Percentiles rank a stretch among this genome's conserved stretches.
Conservation (phyloP, 2,329 filamentous ascomycete species). For the Fusarium ambrosium region DNA sequence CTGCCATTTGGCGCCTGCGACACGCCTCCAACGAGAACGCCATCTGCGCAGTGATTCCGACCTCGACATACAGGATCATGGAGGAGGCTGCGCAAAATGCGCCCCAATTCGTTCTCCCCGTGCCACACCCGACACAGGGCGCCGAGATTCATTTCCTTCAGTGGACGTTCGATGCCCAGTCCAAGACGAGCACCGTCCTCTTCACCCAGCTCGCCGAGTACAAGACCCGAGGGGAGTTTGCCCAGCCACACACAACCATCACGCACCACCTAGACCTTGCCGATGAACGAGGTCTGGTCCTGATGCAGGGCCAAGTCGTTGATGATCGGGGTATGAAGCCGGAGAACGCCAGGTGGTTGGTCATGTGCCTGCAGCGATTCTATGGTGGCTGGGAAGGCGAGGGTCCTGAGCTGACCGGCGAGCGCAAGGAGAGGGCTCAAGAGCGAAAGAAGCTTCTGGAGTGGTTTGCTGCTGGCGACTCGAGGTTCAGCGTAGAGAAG, state of each 20-base stretch:
- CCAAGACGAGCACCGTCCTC: constrained; percentile 79
- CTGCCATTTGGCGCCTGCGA: constrained; percentile 89
- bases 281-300: constrained; percentile 79
- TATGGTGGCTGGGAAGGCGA: constrained; percentile 76
- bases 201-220: constrained; percentile 96
- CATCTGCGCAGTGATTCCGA: constrained; percentile 86
- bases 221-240: constrained; percentile 90
- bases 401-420: constrained; percentile 51
- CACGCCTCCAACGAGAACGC: constrained; percentile 80
- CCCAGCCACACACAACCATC: constrained; percentile 91
- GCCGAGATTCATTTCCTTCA: constrained; percentile 97
- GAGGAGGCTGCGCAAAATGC: constrained; percentile 77
- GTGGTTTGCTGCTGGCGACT: constrained; percentile 85
- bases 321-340: constrained; percentile 81
- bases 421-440: constrained; percentile 68
- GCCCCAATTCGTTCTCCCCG: constrained; percentile 91
- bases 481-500: constrained; percentile 84
- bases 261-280: constrained; percentile 91
- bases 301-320: constrained; percentile 87
- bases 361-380: constrained; percentile 95
- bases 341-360: constrained; percentile 88
- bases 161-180: constrained; percentile 86
- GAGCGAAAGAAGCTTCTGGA: constrained; percentile 80
- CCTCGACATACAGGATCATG: constrained; percentile 80
- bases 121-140: constrained; percentile 76